A percentile compares a stretch with the other conserved stretches of the same genome.
Evolutionary conservation across 371 early-diverging fungal species (phyloP).

Genomic region (Mortierella sp.): DNA sequence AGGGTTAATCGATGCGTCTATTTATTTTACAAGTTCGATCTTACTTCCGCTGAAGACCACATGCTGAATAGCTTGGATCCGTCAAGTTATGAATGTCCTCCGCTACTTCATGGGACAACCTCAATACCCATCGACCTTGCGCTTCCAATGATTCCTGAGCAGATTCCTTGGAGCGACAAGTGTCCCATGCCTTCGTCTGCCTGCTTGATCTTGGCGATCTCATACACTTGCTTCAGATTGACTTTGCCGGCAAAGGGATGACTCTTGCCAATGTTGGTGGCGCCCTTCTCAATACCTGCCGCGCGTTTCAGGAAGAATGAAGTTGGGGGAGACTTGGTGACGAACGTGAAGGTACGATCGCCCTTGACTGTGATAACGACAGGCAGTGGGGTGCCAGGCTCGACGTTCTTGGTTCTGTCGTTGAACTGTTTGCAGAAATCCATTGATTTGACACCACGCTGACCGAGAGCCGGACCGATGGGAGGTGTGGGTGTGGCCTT

Average conservation of each 20-base stretch:
- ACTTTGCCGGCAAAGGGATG: slow-evolving; percentile 75
- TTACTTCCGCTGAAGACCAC: slow-evolving; percentile 2
- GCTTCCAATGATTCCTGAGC: slow-evolving; percentile 81
- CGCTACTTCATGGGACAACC: slow-evolving; percentile 71
- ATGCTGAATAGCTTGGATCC: too few species aligned
- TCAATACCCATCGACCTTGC: slow-evolving; percentile 89
- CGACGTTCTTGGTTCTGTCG: slow-evolving; percentile 90
- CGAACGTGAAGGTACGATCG: slow-evolving; percentile 92
- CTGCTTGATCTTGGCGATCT: slow-evolving; percentile 93
- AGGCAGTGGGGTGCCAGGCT: slow-evolving; percentile 87
- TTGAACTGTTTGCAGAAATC: slow-evolving; percentile 99
- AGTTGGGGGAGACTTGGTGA: slow-evolving; percentile 90
- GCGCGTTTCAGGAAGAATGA: slow-evolving; percentile 90
- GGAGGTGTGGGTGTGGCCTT: slow-evolving; percentile 97
- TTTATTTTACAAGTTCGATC: slow-evolving; percentile 19
- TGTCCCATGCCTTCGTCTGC: slow-evolving; percentile 83
- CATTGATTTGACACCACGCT: slow-evolving; percentile 97
- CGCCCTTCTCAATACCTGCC: slow-evolving; percentile 91
- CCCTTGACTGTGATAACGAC: slow-evolving; percentile 88
- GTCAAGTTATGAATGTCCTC: too few species aligned
- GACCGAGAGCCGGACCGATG: slow-evolving; percentile 97
- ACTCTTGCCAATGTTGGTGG: slow-evolving; percentile 80
- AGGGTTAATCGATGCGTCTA: neutral
- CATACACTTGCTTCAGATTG: slow-evolving; percentile 92
- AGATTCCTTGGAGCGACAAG: slow-evolving; percentile 76